These are phyloP conservation scores for Chloromonas sp. DNA, from an alignment of 163 green algal species.

Conservation along the genomic window DNA sequence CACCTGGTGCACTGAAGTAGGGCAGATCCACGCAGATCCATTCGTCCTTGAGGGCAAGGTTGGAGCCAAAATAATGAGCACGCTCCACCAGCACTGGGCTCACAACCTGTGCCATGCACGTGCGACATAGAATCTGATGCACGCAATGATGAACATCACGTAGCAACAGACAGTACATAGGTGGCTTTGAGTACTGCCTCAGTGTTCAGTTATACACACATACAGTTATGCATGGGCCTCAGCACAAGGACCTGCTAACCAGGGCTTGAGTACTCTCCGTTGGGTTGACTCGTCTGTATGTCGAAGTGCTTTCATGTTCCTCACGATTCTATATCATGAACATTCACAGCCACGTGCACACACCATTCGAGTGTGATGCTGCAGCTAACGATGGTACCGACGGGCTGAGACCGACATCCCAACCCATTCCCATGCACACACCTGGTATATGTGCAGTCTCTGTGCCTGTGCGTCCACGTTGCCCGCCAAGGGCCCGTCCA, in stretches of 20 bases:
- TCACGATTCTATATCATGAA: too few species aligned
- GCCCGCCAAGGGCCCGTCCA: not conserved
- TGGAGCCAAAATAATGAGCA: slow-evolving; percentile 6
- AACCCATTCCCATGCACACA: not conserved
- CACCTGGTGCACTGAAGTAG: slow-evolving; percentile 49
- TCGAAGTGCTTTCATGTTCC: too few species aligned
- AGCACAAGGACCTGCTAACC: too few species aligned
- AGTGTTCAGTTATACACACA: too few species aligned
- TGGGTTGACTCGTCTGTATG: too few species aligned
- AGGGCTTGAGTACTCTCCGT: too few species aligned
- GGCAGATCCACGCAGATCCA: slow-evolving; percentile 37
- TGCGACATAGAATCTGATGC: not conserved
- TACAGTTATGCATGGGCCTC: too few species aligned
- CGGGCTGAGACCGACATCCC: too few species aligned
- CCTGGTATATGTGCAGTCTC: not conserved
- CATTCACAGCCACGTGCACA: too few species aligned
- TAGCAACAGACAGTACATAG: not conserved
- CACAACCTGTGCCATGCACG: not conserved
- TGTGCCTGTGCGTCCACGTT: not conserved
- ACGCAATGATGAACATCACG: not conserved
- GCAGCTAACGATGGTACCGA: too few species aligned
- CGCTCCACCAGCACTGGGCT: not conserved
- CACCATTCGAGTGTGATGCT: too few species aligned
- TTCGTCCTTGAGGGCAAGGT: slow-evolving; percentile 38
- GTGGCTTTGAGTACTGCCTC: too few species aligned